A percentile compares a stretch with the other conserved stretches of the same genome.
phyloP scores from a whole-genome alignment of 805 yeast genomes.

The Suhomyces vadensis region DNA sequence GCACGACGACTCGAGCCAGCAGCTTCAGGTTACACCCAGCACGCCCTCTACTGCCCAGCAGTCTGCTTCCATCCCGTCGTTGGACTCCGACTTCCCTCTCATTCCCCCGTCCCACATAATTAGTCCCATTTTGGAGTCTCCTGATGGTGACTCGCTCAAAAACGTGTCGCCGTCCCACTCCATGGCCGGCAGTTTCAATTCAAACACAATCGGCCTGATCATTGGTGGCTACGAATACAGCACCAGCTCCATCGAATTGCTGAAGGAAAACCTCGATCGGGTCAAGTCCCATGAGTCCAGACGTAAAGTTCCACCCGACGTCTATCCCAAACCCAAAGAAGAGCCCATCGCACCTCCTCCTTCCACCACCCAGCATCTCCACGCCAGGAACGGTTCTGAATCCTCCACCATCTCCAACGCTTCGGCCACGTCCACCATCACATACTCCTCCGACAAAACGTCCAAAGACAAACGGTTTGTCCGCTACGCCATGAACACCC shows the following conservation, averaged over 20 bases:
- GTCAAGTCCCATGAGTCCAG: constrained; percentile 3
- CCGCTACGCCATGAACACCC: constrained; percentile 44
- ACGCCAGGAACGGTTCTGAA: constrained; percentile 36
- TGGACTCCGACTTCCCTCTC: constrained; percentile 10
- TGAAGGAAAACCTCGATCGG: constrained; percentile 4
- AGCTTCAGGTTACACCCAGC: constrained; percentile 22
- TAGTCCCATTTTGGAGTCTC: constrained; percentile 19
- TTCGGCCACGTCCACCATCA: constrained; percentile 32
- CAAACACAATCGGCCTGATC: constrained; percentile 30
- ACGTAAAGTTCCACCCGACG: not conserved
- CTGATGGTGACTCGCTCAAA: constrained; percentile 8
- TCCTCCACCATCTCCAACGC: constrained; percentile 34
- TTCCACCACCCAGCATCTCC: constrained; percentile 11
- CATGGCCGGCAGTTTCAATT: constrained; percentile 17
- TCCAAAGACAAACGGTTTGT: constrained; percentile 43
- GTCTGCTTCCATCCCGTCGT: no score
- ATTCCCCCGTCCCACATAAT: constrained; percentile 11
- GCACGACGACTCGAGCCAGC: constrained; percentile 24
- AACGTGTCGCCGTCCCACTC: constrained; percentile 21
- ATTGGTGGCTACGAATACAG: constrained; percentile 32
- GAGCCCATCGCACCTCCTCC: not conserved
- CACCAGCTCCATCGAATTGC: constrained; percentile 20
- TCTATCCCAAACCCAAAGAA: not conserved
- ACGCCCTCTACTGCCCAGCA: no score
- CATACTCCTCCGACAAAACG: constrained; percentile 24